phyloP scores from a whole-genome alignment of 306 rosid genomes.

The Cucumis cinereus region DNA sequence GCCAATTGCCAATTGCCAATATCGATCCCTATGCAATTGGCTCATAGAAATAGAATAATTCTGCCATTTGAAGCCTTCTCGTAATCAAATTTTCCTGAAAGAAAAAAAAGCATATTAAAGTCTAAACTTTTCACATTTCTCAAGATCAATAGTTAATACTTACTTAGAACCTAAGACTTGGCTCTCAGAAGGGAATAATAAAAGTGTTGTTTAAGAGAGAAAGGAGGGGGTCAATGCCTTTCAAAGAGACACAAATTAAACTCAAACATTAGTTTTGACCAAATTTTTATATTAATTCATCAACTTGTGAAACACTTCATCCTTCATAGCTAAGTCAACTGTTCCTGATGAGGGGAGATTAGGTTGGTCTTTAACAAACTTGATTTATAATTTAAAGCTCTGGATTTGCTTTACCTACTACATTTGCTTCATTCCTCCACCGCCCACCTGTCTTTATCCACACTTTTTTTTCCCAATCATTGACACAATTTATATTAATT shows the following conservation, averaged over 20 bases:
- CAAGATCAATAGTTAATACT: too few relatives aligned
- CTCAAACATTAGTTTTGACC: background rate
- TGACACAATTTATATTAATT: background rate
- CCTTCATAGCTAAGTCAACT: background rate
- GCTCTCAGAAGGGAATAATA: background rate
- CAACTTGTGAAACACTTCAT: background rate
- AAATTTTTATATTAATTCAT: background rate
- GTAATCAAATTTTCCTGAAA: background rate
- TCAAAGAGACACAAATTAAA: background rate
- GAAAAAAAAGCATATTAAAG: background rate
- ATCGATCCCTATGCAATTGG: background rate
- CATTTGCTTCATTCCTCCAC: background rate
- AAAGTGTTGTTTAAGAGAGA: background rate
- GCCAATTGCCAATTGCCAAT: background rate
- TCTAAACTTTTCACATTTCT: background rate
- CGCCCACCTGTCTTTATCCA: background rate
- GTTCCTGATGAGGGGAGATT: background rate
- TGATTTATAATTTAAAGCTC: background rate
- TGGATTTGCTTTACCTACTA: background rate
- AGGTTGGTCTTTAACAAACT: background rate
- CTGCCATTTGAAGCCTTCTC: background rate
- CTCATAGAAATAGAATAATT: background rate
- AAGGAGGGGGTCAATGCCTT: background rate
- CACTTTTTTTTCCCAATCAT: background rate
- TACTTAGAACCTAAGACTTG: background rate